Percentiles rank a stretch among this genome's conserved stretches.
phyloP scores from a whole-genome alignment of 768 basidiomycete species.

The Leccinum subtestaceum region DNA sequence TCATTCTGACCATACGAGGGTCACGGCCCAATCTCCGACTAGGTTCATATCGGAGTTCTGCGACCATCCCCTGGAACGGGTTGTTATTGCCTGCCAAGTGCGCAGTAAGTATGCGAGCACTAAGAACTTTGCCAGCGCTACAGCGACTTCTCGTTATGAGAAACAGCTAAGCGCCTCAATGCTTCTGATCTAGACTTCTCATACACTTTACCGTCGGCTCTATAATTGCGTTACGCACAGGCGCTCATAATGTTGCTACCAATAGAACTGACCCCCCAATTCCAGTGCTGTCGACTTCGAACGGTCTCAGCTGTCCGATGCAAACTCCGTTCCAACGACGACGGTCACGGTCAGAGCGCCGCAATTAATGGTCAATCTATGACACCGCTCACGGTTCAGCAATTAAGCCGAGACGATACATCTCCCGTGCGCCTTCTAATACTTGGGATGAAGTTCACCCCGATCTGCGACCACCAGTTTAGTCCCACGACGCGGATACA shows the following conservation, averaged over 20 bases:
- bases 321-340: conserved; percentile 6
- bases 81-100: background rate
- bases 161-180: background rate
- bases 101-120: background rate
- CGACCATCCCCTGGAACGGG: background rate
- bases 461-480: background rate
- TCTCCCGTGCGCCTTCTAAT: background rate
- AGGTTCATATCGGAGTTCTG: background rate
- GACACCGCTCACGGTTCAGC: background rate
- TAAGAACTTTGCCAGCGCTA: background rate
- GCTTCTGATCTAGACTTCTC: background rate
- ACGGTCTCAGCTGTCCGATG: background rate
- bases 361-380: background rate
- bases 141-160: background rate
- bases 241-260: background rate
- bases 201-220: background rate
- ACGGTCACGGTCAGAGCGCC: background rate
- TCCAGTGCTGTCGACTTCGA: background rate
- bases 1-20: background rate
- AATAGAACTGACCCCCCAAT: background rate
- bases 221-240: background rate
- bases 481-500: background rate
- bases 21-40: background rate
- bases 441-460: background rate
- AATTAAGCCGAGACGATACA: background rate